Evolutionary conservation across 257 asterid genomes (phyloP), one percentile per base, ranked within the genome.

Genomic region (Haberlea rhodopensis): DNA sequence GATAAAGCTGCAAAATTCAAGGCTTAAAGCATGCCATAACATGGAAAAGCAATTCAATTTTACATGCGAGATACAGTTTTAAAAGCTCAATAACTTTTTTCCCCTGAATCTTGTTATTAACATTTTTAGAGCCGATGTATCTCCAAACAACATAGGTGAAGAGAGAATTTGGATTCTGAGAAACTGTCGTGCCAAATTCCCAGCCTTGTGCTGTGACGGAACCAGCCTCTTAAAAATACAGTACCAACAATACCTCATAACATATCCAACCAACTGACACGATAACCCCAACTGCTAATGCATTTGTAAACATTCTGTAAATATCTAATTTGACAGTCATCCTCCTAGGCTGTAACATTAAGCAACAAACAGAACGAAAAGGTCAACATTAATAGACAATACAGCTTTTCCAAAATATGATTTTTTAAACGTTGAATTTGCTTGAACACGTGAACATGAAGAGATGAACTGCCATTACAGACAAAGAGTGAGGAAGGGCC

Each of bases 251-350:
- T 84, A 88, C 97, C 96, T 88, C 97, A 16, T 88, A 88, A 71
- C 94, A 88, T 25, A 82, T 88, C 97, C 97, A 91, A 57, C 95
- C 97, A 79, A 88, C 91, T 69, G 96, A 91, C 59, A 90, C 85
- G 25, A 91, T 68, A 74, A 91, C 95, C 49, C 96, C 85, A 68
- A 88, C 73, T 22, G 81, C 95, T 80, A 87, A 81, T 64, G 97
- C 97, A 79, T 90, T 90, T 19, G 97, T 90, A 84, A 90, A 90
- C 82, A 85, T 90, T 68, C 96, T 79, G 79, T 87, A 90, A 57
- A 90, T 78, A 61, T 90, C 96, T 64, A 90, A 79, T 72, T 90
- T 90, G 69, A 94, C 94, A 68, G 81, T 69, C 95, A 85, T 76
- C 71, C 91, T 81, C 67, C 96, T 81, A 60, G 95, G 92, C 95